A percentile compares a stretch with the other conserved stretches of the same genome.
These are phyloP conservation scores for Phellinidium pouzarii DNA, from an alignment of 1,284 basidiomycete species.

Conservation along the genomic window DNA sequence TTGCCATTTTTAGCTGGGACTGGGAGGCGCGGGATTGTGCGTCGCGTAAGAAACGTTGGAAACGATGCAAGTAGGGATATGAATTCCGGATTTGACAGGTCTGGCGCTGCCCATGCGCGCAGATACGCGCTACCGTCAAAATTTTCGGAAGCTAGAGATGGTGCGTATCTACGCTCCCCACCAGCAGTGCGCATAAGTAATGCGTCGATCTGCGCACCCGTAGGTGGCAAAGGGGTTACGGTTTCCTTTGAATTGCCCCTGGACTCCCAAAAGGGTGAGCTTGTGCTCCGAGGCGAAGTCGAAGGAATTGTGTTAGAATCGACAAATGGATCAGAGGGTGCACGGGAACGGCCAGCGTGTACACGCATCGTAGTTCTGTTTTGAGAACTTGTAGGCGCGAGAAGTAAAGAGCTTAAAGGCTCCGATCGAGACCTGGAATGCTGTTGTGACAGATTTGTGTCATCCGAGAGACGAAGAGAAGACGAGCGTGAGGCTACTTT, in stretches of 20 bases:
- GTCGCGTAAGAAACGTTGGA: conserved; percentile 59
- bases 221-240: background rate
- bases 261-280: background rate
- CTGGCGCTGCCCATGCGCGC: conserved; percentile 62
- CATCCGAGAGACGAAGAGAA: conserved; percentile 24
- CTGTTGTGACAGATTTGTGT: conserved; percentile 30
- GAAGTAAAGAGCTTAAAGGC: conserved; percentile 33
- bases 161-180: conserved; percentile 11
- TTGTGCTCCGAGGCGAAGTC: conserved; percentile 46
- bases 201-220: conserved; percentile 12
- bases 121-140: conserved; percentile 7
- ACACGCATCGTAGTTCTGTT: conserved; percentile 36
- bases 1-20: conserved; percentile 22
- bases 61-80: conserved; percentile 57
- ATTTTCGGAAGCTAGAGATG: conserved; percentile 12
- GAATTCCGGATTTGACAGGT: conserved; percentile 61
- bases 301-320: conserved; percentile 57
- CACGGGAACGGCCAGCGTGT: conserved; percentile 55
- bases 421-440: conserved; percentile 52
- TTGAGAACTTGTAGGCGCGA: conserved; percentile 28
- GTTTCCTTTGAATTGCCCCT: conserved; percentile 1
- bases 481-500: conserved; percentile 9
- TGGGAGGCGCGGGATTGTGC: conserved; percentile 59
- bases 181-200: conserved; percentile 11
- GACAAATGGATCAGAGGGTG: conserved; percentile 72